phyloP scores from a whole-genome alignment of 805 yeast species.

The Saccharomyces paradoxus region DNA sequence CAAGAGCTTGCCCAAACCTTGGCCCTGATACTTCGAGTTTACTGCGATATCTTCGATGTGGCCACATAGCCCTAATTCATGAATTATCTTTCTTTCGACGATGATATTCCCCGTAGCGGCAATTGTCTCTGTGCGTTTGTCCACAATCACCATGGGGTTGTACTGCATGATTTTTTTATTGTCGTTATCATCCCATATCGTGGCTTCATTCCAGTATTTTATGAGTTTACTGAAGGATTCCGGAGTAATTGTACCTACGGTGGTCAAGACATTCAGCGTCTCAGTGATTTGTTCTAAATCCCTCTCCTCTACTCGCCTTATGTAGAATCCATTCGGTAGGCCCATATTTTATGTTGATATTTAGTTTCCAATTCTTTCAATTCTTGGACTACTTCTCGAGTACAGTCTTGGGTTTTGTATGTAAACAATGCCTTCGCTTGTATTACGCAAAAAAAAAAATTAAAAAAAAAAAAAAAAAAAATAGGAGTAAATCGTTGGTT shows the following conservation, averaged over 20 bases:
- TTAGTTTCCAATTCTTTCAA: too few species aligned
- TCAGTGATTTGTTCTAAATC: constrained; percentile 59
- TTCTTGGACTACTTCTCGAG: not conserved
- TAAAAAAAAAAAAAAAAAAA: not conserved
- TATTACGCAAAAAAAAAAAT: not conserved
- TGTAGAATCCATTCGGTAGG: constrained; percentile 45
- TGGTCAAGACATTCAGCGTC: constrained; percentile 62
- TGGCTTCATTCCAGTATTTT: constrained; percentile 44
- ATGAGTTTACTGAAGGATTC: constrained; percentile 44
- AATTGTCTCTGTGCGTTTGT: constrained; percentile 38
- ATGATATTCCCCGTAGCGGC: constrained; percentile 82
- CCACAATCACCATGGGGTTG: constrained; percentile 60
- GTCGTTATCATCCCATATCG: constrained; percentile 20
- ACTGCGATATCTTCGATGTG: constrained; percentile 95
- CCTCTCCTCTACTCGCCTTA: constrained; percentile 46
- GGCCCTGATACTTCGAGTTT: constrained; percentile 66
- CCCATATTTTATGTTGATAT: not conserved
- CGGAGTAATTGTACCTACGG: constrained; percentile 64
- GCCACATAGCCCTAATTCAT: constrained; percentile 76
- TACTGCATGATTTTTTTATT: constrained; percentile 39
- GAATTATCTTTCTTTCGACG: constrained; percentile 77
- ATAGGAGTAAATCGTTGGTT: not conserved
- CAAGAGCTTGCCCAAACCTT: constrained; percentile 62
- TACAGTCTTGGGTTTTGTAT: not conserved
- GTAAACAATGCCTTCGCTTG: not conserved